Conservation (phyloP, 768 basidiomycete species). For the Xerocomus brunneocitrinus region DNA sequence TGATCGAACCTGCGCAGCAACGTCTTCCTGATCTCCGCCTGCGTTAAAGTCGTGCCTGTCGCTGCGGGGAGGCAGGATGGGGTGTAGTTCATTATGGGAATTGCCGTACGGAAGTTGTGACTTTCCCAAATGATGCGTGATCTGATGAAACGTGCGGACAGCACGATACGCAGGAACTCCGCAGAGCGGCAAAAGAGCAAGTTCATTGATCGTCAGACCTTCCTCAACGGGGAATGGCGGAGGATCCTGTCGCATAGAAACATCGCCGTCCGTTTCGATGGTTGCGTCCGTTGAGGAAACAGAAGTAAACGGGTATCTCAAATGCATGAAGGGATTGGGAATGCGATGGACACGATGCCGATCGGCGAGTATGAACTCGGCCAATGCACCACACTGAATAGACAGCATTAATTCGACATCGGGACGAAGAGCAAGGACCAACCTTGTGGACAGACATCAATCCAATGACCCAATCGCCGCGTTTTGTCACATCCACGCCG, state of each 20-base stretch:
- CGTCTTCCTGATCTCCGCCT: conserved; percentile 22
- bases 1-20: background rate
- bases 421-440: conserved; percentile 21
- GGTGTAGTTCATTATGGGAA: conserved; percentile 27
- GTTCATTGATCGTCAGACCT: conserved; percentile 57
- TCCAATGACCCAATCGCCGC: conserved; percentile 87
- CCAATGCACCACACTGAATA: conserved; percentile 71
- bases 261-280: conserved; percentile 6
- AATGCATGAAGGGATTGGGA: conserved; percentile 52
- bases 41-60: conserved; percentile 25
- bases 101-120: conserved; percentile 22
- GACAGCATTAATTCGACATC: conserved; percentile 7
- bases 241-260: conserved; percentile 9
- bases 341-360: conserved; percentile 71
- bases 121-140: conserved; percentile 24
- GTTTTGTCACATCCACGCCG: conserved; percentile 43
- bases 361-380: conserved; percentile 86
- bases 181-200: conserved; percentile 74
- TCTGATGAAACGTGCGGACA: conserved; percentile 56
- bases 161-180: conserved; percentile 83
- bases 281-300: conserved; percentile 8
- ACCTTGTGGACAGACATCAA: conserved; percentile 79
- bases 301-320: conserved; percentile 22
- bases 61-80: conserved; percentile 22
- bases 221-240: conserved; percentile 6